Percentiles rank a stretch among this genome's conserved stretches.
Conservation (phyloP, 2,329 filamentous ascomycete species). For the Colletotrichum sp. region DNA sequence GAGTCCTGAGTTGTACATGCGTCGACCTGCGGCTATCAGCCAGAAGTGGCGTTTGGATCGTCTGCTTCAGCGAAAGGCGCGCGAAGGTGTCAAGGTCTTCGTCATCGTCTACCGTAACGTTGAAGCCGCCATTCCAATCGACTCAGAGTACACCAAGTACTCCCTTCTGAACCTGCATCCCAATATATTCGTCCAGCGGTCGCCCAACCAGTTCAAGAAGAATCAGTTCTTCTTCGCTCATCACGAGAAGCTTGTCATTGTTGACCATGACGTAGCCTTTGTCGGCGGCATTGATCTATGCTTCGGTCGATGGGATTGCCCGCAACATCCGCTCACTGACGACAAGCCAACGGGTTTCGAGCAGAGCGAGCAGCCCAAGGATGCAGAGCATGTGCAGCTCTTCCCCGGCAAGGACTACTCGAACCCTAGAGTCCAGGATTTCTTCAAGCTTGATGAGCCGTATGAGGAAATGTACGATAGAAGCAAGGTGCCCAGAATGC, state of each 20-base stretch:
- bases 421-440: slow-evolving; percentile 93
- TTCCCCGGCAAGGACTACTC: slow-evolving; percentile 99
- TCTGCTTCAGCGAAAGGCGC: slow-evolving; percentile 89
- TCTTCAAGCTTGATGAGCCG: slow-evolving; percentile 89
- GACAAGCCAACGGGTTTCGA: slow-evolving; percentile 97
- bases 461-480: slow-evolving; percentile 99
- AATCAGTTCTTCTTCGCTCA: slow-evolving; percentile 99
- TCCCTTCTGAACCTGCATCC: slow-evolving; percentile 93
- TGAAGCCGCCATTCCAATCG: slow-evolving; percentile 94
- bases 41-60: slow-evolving; percentile 97
- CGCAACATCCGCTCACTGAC: slow-evolving; percentile 87
- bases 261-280: slow-evolving; percentile 95
- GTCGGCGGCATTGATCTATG: slow-evolving; percentile 95
- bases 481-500: slow-evolving; percentile 87
- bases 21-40: slow-evolving; percentile 90
- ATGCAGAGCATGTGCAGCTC: slow-evolving; percentile 92
- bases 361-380: slow-evolving; percentile 74
- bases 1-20: slow-evolving; percentile 93
- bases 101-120: slow-evolving; percentile 98
- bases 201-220: slow-evolving; percentile 96
- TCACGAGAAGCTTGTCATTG: slow-evolving; percentile 96
- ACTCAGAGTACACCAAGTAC: slow-evolving; percentile 98
- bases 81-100: slow-evolving; percentile 95
- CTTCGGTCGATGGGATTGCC: slow-evolving; percentile 96
- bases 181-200: slow-evolving; percentile 95